Percentiles rank a stretch among this genome's conserved stretches.
phyloP scores from a whole-genome alignment of 1,139 yeast species.

The Lodderomyces parapsilosis region DNA sequence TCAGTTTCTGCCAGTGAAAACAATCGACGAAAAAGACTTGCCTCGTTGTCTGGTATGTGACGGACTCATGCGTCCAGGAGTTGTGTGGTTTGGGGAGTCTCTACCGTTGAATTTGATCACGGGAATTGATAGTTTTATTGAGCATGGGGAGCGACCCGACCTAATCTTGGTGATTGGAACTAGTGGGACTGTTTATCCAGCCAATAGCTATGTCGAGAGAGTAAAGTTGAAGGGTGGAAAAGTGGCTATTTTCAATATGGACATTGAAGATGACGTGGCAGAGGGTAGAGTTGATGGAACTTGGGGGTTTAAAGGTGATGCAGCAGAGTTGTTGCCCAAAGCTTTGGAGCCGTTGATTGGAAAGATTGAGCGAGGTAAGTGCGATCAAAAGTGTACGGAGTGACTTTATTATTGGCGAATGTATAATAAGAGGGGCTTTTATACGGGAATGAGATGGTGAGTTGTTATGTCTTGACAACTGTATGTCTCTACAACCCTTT shows the following conservation, averaged over 20 bases:
- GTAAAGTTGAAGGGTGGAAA: conserved; percentile 72
- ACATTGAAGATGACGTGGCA: conserved; percentile 45
- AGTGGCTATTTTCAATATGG: conserved; percentile 81
- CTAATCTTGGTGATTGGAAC: conserved; percentile 82
- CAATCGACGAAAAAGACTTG: conserved; percentile 50
- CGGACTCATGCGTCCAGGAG: conserved; percentile 72
- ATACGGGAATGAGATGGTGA: no score
- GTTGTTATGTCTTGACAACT: no score
- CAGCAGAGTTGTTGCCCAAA: conserved; percentile 64
- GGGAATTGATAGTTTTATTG: conserved; percentile 70
- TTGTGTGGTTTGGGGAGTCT: conserved; percentile 91
- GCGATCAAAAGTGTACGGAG: no score
- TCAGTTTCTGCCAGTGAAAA: conserved; percentile 46
- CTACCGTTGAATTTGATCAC: conserved; percentile 63
- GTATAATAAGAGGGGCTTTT: no score
- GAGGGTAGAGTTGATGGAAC: conserved; percentile 39
- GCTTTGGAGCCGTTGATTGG: conserved; percentile 58
- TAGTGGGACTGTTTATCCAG: conserved; percentile 85
- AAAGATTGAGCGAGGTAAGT: no score
- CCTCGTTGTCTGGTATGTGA: conserved; percentile 77
- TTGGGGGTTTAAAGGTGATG: conserved; percentile 84
- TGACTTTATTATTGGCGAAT: no score
- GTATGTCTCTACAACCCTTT: no score
- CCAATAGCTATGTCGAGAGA: conserved; percentile 84
- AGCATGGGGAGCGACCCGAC: conserved; percentile 53